Base-by-base conservation (phyloP, 1,284 basidiomycete genomes). In the Apiotrichum gamsii region DNA sequence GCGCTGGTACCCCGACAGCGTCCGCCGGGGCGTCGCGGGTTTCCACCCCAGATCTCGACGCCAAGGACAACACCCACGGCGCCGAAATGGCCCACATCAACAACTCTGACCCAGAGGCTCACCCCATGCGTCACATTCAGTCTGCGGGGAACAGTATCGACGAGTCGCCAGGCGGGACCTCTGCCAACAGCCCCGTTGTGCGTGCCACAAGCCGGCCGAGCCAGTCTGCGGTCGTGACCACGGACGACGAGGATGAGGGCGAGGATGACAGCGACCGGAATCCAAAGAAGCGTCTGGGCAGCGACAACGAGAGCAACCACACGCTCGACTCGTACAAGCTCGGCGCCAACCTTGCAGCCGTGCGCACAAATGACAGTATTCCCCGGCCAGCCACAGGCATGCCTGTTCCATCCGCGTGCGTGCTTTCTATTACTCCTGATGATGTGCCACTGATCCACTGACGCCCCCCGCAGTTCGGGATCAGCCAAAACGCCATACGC, bases 401-500 rank as follows among this genome's bases (percentile, higher is more conserved):
- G n/a, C 40, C 40, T 18, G 40, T 28, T 28, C 25, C 8, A 6
- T 28, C 25, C 25, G 11, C 25, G 25, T 28, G 25, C 25, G 25
- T 28, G 11, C 11, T 28, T 28, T 28, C 25, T 28, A 6, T 28
- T 28, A 6, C 11, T 28, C 25, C 25, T 28, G 25, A 28, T 11
- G 25, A n/a, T n/a, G n/a, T n/a, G n/a, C n/a, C n/a, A n/a, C n/a
- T n/a, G n/a, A n/a, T n/a, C n/a, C n/a, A n/a, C n/a, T n/a, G n/a
- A n/a, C n/a, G n/a, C n/a, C 8, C 35, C 29, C 13, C 40, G 20
- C 30, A 21, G 33, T 14, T 29, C 47, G 53, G 38, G 76, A 77
- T 3, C 78, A 78, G 14, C 77, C 5, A 28, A 36, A 5, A 18
- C 21, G 20, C 38, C 45, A 2, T 47, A 47, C 14, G 38, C 45